A percentile compares a stretch with the other conserved stretches of the same genome.
phyloP scores from a whole-genome alignment of 352 stramenopile species.

The Pythium pyrilobum region DNA sequence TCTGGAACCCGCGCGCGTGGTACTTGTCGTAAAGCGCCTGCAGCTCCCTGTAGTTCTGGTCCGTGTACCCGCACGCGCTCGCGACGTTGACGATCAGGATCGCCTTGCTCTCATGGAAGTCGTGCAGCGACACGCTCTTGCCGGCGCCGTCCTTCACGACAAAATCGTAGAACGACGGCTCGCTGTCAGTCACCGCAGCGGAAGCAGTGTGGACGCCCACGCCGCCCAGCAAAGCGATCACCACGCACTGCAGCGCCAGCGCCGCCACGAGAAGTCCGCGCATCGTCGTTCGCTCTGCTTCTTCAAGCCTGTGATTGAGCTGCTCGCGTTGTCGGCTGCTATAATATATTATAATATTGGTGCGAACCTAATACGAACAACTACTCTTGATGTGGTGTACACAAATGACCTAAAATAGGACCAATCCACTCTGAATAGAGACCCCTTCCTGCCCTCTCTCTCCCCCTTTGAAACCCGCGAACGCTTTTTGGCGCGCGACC shows the following conservation, averaged over 20 bases:
- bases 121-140: conserved; percentile 34
- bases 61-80: conserved; percentile 73
- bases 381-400: not conserved
- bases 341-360: too few relatives aligned
- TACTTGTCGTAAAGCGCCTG: conserved; percentile 77
- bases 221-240: not conserved
- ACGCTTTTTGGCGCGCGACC: conserved; percentile 4
- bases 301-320: not conserved
- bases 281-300: not conserved
- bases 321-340: not conserved
- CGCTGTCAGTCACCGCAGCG: not conserved
- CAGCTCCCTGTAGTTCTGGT: conserved; percentile 77
- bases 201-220: not conserved
- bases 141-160: conserved; percentile 44
- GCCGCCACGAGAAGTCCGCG: conserved; percentile 7
- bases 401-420: not conserved
- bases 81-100: conserved; percentile 84
- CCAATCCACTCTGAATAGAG: not conserved
- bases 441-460: not conserved
- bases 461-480: conserved; percentile 3
- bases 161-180: conserved; percentile 53
- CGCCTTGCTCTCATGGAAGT: conserved; percentile 47
- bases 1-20: conserved; percentile 63
- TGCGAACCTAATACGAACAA: not conserved
- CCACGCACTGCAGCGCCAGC: conserved; percentile 16